Base-by-base conservation (phyloP, 139 green algal genomes). In the Ostreobium quekettii region DNA sequence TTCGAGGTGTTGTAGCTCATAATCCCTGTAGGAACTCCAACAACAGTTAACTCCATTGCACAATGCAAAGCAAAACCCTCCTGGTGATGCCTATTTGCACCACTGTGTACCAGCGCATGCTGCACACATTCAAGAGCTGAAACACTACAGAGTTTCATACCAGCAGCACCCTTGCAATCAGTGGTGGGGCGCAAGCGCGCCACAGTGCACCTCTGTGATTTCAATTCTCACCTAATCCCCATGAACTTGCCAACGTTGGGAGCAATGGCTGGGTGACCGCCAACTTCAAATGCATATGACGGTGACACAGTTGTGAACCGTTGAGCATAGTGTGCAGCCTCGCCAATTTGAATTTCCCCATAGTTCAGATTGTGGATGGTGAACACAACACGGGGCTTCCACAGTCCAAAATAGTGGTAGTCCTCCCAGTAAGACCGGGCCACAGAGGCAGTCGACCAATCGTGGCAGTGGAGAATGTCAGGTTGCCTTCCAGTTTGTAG, bases 301-400 rank as follows among this genome's bases (percentile, higher is more conserved):
- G 93, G 93, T 0, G 86, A 95, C 71, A 98, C 92, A 0, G 89
- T 97, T 24, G 93, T 98, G 63, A 96, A 90, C 53, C 84, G 77
- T 60, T 96, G 89, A 66, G 75, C 89, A 56, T 82, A 85, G 60
- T 87, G 74, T 2, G 85, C 82, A 4, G 90, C 92, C 65, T 90
- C 82, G 1, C 74, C 80, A 35, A 98, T 95, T 61, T 90, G 85
- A 72, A 89, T 87, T 48, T 85, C 82, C 35, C 91, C 91, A 71
- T 90, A 96, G 74, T 95, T 90, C 15, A 96, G 77, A 82, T 97
- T 96, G 84, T 97, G 91, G 76, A 97, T 96, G 47, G 91, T 97
- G 83, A 97, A 96, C 2, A 91, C 76, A 2, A 93, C 72, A 49
- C 74, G 58, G 4, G 92, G 81, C 67, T 92, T 93, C 73, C 73